phyloP scores from a whole-genome alignment of 116 monocot species.

The Cymodocea nodosa region DNA sequence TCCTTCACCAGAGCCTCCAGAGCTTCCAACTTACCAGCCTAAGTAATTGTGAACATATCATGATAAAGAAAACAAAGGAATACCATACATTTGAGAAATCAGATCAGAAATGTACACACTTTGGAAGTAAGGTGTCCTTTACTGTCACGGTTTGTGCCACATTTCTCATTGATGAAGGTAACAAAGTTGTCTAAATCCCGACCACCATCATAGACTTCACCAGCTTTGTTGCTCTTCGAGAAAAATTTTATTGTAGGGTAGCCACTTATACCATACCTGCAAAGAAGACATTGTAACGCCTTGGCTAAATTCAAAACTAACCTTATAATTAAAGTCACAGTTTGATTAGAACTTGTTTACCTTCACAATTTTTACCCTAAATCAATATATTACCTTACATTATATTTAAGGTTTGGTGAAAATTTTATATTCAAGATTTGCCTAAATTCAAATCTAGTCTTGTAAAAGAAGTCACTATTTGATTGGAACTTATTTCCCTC shows the following conservation, averaged over 20 bases:
- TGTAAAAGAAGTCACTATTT: too few relatives aligned
- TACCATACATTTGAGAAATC: background rate
- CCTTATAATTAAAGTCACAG: too few relatives aligned
- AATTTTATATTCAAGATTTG: too few relatives aligned
- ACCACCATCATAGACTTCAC: constrained; percentile 80
- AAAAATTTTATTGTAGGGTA: constrained; percentile 93
- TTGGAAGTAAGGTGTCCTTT: constrained; percentile 80
- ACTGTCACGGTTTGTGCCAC: constrained; percentile 70
- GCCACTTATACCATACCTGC: constrained; percentile 87
- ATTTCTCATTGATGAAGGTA: constrained; percentile 77
- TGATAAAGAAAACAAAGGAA: background rate
- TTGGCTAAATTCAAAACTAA: background rate
- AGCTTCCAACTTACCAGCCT: constrained; percentile 70
- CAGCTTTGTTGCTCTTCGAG: constrained; percentile 82
- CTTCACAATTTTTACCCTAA: too few relatives aligned
- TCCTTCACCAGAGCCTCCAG: constrained; percentile 74
- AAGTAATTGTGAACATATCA: constrained; percentile 6
- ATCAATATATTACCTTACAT: too few relatives aligned
- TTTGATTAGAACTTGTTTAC: too few relatives aligned
- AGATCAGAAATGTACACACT: constrained; percentile 22
- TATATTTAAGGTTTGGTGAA: too few relatives aligned
- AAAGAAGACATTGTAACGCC: background rate
- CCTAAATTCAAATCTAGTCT: too few relatives aligned
- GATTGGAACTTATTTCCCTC: too few relatives aligned
- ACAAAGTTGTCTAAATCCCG: constrained; percentile 70